Base-by-base conservation (phyloP, 768 basidiomycete genomes). In the Boletus sp. region DNA sequence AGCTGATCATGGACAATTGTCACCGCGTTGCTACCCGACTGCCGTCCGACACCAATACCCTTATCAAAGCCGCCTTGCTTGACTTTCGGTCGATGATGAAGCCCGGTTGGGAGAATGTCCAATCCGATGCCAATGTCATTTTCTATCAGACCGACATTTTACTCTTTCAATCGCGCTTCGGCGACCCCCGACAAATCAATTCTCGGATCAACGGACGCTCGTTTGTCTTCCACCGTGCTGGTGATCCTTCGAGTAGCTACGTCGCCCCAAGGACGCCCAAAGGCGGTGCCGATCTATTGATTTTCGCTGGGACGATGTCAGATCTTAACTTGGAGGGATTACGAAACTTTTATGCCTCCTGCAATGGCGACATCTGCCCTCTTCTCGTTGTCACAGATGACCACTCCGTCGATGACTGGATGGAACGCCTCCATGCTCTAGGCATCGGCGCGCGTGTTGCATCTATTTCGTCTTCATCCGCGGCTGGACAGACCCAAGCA, bases 51-150 rank as follows among this genome's bases (percentile, higher is more conserved):
- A 45, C 58, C 39, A 65, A 63, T 23, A 34, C 51, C 43, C 47
- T 67, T 2, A 64, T 68, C 34, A 69, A 68, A 52, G 65, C 65
- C 17, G 65, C 64, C n/a, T 33, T 68, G 1, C 19, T 45, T 17
- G 66, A 68, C 53, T 59, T 68, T 46, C 67, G 65, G 45, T 69
- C 60, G 33, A 53, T 68, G 54, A 53, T 69, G 48, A 58, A 44
- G 45, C 59, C 63, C 13, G 59, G 64, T 5, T 67, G 62, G 65
- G 67, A 68, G 37, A 62, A 54, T 25, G 49, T 54, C 17, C 64
- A 58, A 14, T 53, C 56, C 19, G 13, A 44, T 42, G 54, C 60
- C 47, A 50, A 34, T 21, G 58, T 69, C 44, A 54, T 65, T 47
- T 57, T 67, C 49, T 59, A 23, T 43, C 62, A 62, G 29, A 42